Conservation (phyloP, 495 filamentous ascomycete species). For the Bryoglossum gracile region DNA sequence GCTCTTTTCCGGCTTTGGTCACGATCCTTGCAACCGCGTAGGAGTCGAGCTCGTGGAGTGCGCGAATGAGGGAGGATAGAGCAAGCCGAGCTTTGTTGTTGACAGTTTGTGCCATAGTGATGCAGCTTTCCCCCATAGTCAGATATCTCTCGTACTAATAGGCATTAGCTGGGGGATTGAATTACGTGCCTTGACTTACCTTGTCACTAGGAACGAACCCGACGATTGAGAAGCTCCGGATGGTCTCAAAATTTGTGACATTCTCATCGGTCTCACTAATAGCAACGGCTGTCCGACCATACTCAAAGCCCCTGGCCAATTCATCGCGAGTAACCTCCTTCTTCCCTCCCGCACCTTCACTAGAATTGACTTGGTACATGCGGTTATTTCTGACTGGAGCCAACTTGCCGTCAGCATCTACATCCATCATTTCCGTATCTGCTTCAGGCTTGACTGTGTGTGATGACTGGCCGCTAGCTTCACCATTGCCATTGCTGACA, state of each 20-base stretch:
- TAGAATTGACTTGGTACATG: conserved; percentile 73
- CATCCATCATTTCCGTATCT: conserved; percentile 36
- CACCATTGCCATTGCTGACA: conserved; percentile 27
- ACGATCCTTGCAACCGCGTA: conserved; percentile 88
- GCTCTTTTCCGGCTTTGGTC: conserved; percentile 67
- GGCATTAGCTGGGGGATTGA: conserved; percentile 10
- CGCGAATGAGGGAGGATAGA: conserved; percentile 83
- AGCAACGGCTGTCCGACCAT: conserved; percentile 84
- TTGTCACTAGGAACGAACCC: conserved; percentile 75
- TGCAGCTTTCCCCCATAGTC: conserved; percentile 67
- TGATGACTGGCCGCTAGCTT: conserved; percentile 38
- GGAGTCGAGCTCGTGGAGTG: conserved; percentile 75
- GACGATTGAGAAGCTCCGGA: conserved; percentile 65
- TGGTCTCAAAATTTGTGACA: conserved; percentile 73
- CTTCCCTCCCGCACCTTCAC: conserved; percentile 68
- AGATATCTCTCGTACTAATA: conserved; percentile 78
- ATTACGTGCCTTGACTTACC: conserved; percentile 36
- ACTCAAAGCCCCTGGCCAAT: conserved; percentile 87
- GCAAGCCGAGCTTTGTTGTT: conserved; percentile 74
- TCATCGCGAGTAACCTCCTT: conserved; percentile 76
- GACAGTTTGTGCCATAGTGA: conserved; percentile 63
- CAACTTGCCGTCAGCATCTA: conserved; percentile 35
- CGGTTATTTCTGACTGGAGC: conserved; percentile 62
- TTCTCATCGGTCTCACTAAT: conserved; percentile 79
- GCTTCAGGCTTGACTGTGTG: conserved; percentile 36